phyloP scores from a whole-genome alignment of 306 rosid species.

The Cucurbita pepo region DNA sequence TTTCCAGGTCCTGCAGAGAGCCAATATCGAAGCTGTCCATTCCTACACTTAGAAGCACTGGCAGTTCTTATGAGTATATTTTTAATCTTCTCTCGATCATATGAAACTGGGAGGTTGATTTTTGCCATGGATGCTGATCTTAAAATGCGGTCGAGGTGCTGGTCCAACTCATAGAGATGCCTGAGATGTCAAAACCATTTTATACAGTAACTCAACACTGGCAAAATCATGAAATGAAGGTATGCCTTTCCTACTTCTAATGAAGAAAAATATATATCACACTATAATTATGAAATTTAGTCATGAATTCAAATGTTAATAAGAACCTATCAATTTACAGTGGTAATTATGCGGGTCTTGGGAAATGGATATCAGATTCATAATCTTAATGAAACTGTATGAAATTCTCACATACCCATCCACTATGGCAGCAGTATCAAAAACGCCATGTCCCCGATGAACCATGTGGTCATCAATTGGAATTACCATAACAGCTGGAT shows the following conservation, averaged over 20 bases:
- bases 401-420: conserved; percentile 53
- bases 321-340: not conserved
- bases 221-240: not conserved
- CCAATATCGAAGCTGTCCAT: conserved; percentile 82
- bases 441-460: conserved; percentile 91
- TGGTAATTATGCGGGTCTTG: not conserved
- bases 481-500: conserved; percentile 71
- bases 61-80: conserved; percentile 65
- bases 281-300: too few species aligned
- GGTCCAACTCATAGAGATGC: conserved; percentile 69
- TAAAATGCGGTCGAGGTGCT: conserved; percentile 70
- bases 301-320: not conserved
- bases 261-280: not conserved
- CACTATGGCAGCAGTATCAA: conserved; percentile 74
- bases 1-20: conserved; percentile 94
- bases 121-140: conserved; percentile 64
- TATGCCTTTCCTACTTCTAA: not conserved
- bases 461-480: conserved; percentile 95
- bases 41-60: conserved; percentile 71
- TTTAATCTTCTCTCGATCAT: conserved; percentile 39
- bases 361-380: not conserved
- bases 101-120: conserved; percentile 44
- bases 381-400: not conserved
- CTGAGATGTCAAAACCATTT: conserved; percentile 18
- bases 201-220: not conserved